phyloP scores from a whole-genome alignment of 805 yeast genomes.

The Saccharomycopsis oosterbeekiorum region DNA sequence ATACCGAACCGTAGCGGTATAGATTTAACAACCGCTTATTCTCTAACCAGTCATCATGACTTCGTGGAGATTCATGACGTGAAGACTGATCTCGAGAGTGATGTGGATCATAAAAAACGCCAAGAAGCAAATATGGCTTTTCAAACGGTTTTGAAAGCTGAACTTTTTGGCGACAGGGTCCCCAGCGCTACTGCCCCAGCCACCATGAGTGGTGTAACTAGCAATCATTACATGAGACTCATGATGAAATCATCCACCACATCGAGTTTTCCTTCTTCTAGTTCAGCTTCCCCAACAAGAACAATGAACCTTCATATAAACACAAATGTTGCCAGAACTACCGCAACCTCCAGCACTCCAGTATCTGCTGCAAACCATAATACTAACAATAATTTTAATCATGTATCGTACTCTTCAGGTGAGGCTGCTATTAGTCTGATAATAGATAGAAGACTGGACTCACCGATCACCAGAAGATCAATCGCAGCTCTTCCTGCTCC shows the following conservation, averaged over 20 bases:
- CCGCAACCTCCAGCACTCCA: conserved; percentile 24
- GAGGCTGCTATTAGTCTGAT: background rate
- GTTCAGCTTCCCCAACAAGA: background rate
- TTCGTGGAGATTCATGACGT: conserved; percentile 22
- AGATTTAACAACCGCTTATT: conserved; percentile 78
- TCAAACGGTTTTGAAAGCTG: conserved; percentile 77
- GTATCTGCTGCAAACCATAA: conserved; percentile 15
- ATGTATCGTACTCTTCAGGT: background rate
- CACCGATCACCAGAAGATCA: background rate
- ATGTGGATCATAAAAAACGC: conserved; percentile 56
- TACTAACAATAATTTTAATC: background rate
- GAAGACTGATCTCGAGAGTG: conserved; percentile 35
- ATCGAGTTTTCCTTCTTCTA: background rate
- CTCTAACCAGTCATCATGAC: conserved; percentile 22
- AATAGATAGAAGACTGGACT: background rate
- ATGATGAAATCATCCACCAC: background rate
- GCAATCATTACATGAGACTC: background rate
- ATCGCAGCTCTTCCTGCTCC: background rate
- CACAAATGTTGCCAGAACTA: background rate
- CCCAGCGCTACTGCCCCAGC: conserved; percentile 32
- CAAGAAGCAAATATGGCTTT: conserved; percentile 84
- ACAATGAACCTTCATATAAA: background rate
- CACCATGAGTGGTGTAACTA: conserved; percentile 1
- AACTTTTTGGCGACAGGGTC: conserved; percentile 80
- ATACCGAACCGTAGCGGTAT: conserved; percentile 83